Percentiles rank a stretch among this genome's conserved stretches.
These are phyloP conservation scores for Neofusicoccum sp. DNA, from an alignment of 2,329 filamentous ascomycete species.

Conservation along the genomic window DNA sequence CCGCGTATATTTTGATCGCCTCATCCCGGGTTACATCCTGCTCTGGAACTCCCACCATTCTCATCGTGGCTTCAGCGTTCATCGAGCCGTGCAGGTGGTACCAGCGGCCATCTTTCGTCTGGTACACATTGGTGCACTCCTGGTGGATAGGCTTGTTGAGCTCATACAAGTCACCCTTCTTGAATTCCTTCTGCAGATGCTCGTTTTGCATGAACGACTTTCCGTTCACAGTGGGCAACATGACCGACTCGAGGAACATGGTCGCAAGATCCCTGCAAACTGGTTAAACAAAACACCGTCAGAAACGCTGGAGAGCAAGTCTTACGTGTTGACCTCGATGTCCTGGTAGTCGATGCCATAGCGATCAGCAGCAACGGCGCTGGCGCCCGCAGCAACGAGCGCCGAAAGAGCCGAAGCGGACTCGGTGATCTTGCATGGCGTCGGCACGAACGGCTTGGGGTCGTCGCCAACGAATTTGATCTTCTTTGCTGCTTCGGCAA, in stretches of 20 bases:
- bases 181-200: slow-evolving; percentile 22
- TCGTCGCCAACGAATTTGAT: slow-evolving; percentile 12
- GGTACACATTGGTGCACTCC: slow-evolving; percentile 47
- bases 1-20: slow-evolving; percentile 32
- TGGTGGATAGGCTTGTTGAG: slow-evolving; percentile 16
- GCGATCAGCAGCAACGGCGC: slow-evolving; percentile 16
- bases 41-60: slow-evolving; percentile 31
- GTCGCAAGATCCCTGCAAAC: slow-evolving; percentile 41
- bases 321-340: slow-evolving; percentile 49
- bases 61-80: slow-evolving; percentile 45
- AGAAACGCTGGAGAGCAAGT: neutral
- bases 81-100: slow-evolving; percentile 47
- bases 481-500: slow-evolving; percentile 4
- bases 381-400: slow-evolving; percentile 8
- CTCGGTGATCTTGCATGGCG: slow-evolving; percentile 18
- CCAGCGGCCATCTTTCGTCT: slow-evolving; percentile 45
- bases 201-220: slow-evolving; percentile 22
- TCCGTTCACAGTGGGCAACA: slow-evolving; percentile 37
- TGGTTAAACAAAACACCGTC: neutral
- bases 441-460: slow-evolving; percentile 10
- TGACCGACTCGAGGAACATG: slow-evolving; percentile 44
- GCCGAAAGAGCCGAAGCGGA: slow-evolving; percentile 8
- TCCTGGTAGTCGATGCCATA: slow-evolving; percentile 42
- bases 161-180: slow-evolving; percentile 27
- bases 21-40: slow-evolving; percentile 26